A percentile compares a stretch with the other conserved stretches of the same genome.
Conservation (phyloP, 768 basidiomycete species). For the Lentinula boryana region DNA sequence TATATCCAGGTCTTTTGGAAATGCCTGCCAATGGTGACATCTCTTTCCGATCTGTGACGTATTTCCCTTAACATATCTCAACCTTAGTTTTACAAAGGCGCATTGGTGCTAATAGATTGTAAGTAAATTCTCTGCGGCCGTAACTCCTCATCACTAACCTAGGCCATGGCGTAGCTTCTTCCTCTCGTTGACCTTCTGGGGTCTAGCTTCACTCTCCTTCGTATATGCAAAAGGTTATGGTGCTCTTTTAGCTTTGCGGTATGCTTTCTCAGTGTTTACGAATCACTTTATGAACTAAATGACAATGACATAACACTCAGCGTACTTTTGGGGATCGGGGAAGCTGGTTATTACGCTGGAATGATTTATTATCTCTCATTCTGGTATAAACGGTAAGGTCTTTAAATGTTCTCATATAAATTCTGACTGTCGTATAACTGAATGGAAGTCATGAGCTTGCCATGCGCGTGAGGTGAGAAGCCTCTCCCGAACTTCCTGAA, state of each 20-base stretch:
- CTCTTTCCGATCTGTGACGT: background rate
- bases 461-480: constrained; percentile 36
- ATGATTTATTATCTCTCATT: constrained; percentile 60
- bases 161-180: constrained; percentile 37
- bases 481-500: background rate
- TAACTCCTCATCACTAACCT: background rate
- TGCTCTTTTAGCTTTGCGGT: constrained; percentile 38
- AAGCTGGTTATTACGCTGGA: constrained; percentile 54
- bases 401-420: background rate
- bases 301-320: constrained; percentile 17
- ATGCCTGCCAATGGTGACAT: constrained; percentile 48
- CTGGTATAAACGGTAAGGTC: constrained; percentile 35
- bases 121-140: constrained; percentile 8
- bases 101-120: constrained; percentile 57
- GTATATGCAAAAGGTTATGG: constrained; percentile 51
- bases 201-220: constrained; percentile 44
- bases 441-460: constrained; percentile 39
- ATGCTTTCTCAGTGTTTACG: background rate
- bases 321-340: constrained; percentile 55
- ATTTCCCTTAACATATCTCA: background rate
- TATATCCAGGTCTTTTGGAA: constrained; percentile 39
- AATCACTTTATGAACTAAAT: background rate
- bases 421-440: background rate
- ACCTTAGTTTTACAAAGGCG: constrained; percentile 45
- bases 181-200: constrained; percentile 47